Base-by-base conservation (phyloP, 345 rosid species). In the Rhodomyrtus tomentosa region DNA sequence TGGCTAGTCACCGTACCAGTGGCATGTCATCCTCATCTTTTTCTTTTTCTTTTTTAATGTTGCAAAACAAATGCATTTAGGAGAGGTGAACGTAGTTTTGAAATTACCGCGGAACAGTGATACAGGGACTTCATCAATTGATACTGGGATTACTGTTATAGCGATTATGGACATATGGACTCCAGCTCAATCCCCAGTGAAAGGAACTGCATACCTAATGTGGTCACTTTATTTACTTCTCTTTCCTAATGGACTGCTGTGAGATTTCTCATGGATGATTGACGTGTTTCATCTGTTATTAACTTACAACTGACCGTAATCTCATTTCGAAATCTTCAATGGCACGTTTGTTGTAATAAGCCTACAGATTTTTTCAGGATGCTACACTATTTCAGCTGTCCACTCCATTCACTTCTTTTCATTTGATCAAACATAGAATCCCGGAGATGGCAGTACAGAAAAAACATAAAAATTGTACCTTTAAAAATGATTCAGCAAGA, bases 401-500 rank as follows among this genome's bases (percentile, higher is more conserved):
- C 79, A 68, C 45, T 36, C 7, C 32, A 56, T 56, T n/a, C 76
- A 36, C 76, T 32, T 36, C 20, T 68, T 68, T 68, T 68, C 76
- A 68, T 68, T 68, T 45, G 4, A 45, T 68, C 79, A 18, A 68
- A 38, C 20, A 62, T 68, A 32, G 21, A 45, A 68, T 68, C 45
- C 18, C 20, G 45, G 45, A 68, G 45, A 68, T 18, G 14, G 45
- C 25, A 36, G 45, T 18, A 68, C 45, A 68, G 79, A 20, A 18
- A 22, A 84, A 56, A 52, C 42, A 49, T 2, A 40, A 55, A 56
- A 68, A 79, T 58, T 86, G 80, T 85, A 96, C 99, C 96, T 97
- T 97, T 56, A 97, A 83, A 89, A 97, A 97, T 79, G 99, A 95
- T 89, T 95, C 99, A 21, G 99, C 98, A 83, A 97, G 99, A 91